Evolutionary conservation across 768 basidiomycete species (phyloP).

Genomic region (Auricularia heimuer): DNA sequence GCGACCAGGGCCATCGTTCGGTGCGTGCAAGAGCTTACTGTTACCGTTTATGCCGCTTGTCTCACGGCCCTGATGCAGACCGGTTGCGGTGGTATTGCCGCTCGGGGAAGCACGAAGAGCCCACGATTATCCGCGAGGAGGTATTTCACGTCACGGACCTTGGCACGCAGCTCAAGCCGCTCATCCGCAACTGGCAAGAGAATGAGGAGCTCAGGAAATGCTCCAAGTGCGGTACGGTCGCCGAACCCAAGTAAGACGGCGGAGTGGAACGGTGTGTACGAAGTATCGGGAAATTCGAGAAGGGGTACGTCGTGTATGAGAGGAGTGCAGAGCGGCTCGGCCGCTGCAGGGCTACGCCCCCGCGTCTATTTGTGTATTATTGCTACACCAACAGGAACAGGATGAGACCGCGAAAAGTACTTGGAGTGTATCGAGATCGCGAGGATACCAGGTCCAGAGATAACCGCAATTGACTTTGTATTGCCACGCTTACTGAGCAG

Average conservation of each 20-base stretch:
- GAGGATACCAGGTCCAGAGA: background rate
- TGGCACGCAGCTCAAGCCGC: conserved; percentile 86
- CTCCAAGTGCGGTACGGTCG: conserved; percentile 54
- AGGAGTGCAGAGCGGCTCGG: too few relatives aligned
- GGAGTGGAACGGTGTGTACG: background rate
- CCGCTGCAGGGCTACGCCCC: too few relatives aligned
- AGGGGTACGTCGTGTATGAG: too few relatives aligned
- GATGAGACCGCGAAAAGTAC: background rate
- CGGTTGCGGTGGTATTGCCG: conserved; percentile 89
- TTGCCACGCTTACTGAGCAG: background rate
- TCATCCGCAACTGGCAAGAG: conserved; percentile 78
- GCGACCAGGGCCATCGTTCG: conserved; percentile 62
- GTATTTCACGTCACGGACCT: conserved; percentile 82
- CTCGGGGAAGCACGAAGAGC: conserved; percentile 44
- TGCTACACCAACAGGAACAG: too few relatives aligned
- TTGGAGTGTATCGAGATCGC: background rate
- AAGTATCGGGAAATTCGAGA: too few relatives aligned
- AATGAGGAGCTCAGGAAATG: conserved; percentile 60
- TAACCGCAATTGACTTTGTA: background rate
- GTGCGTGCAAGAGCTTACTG: conserved; percentile 30
- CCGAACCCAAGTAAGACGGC: conserved; percentile 40
- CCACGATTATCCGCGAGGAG: conserved; percentile 76
- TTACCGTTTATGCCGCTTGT: background rate
- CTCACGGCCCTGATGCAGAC: conserved; percentile 38
- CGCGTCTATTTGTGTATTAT: too few relatives aligned